Base-by-base conservation (phyloP, 129 eudicot genomes). In the Pulicaria dysenterica region DNA sequence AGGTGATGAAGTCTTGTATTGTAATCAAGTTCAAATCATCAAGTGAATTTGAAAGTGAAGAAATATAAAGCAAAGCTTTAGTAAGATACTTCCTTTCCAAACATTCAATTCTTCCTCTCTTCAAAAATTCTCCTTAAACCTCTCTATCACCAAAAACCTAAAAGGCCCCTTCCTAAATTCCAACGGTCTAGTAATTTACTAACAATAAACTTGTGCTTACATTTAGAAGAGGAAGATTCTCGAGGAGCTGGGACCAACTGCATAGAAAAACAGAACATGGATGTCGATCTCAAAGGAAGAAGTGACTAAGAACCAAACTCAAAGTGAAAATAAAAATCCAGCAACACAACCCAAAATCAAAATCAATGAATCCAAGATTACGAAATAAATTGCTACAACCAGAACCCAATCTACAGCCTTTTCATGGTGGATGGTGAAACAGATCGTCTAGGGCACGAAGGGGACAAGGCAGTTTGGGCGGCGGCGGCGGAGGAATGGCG, bases 341-440 rank as follows among this genome's bases (percentile, higher is more conserved):
- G 31, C 43, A 1, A 19, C 59, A 2, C 62, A 80, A 43, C 54
- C 49, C 46, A 49, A 54, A 38, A 51, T 47, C 73, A 45, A 62
- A 63, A 70, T 40, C 73, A 14, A 70, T 38, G 67, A 71, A 53
- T 42, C 67, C 67, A 74, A 46, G 69, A 55, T 69, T 51, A 15
- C 71, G 1, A 72, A 74, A 37, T 69, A 68, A 4, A 17, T 46
- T 19, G 9, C 73, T 0, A 44, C 49, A 31, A 73, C 41, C 38
- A 54, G 50, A 49, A 40, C 72, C 72, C 73, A 58, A 15, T 64
- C 66, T 4, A 58, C 84, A 41, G 60, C 77, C 8, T 91, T 87
- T 60, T 83, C 91, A 14, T 91, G 95, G 95, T 94, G 39, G 98
- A 93, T 45, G 98, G 96, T 0, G 98, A 94, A 66, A 88, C 97